Base-by-base conservation (phyloP, 345 rosid genomes). In the Arabidopsis arenosa region DNA sequence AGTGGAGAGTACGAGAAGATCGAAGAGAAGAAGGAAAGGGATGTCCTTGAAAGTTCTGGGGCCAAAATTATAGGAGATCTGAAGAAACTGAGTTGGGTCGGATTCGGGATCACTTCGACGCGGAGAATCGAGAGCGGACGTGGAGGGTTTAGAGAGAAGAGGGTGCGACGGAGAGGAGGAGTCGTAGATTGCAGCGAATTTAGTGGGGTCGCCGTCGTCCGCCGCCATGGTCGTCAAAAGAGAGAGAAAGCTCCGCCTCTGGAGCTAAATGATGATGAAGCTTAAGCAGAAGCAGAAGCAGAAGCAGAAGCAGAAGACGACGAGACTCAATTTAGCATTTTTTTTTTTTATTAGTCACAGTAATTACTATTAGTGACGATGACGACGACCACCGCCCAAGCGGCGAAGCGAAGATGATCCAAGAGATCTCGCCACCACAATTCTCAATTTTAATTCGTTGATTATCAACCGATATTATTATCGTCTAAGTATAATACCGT, bases 11-110 rank as follows among this genome's bases (percentile, higher is more conserved):
- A 84, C 88, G 51, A 83, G 61, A 72, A 94, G 80, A 66, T 74
- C 55, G 75, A 90, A 94, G 79, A 94, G 82, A 83, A 92, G 18
- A 40, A 94, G 85, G 73, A 89, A 90, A 32, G 93, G 76, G 39
- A 90, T 66, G 84, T 94, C 97, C 68, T 86, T 89, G 91, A 90
- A 86, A 60, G 89, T 79, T 66, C 97, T 83, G 5, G 90, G 93
- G 2, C 90, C 94, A 40, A 82, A 83, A 45, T 83, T 90, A 85
- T 81, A 92, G 28, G 93, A 81, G 95, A 94, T 92, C 86, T 94
- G 97, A 69, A 92, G 89, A 82, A 73, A 94, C 75, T 90, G 96
- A 63, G 80, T 85, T 12, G 89, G 86, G 87, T 94, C 93, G 1
- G 87, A 88, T 9, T 79, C 63, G 0, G 81, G 82, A 73, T 76